A percentile compares a stretch with the other conserved stretches of the same genome.
These are phyloP conservation scores for Kuraishia ogatae DNA, from an alignment of 805 yeast genomes.

Conservation along the genomic window DNA sequence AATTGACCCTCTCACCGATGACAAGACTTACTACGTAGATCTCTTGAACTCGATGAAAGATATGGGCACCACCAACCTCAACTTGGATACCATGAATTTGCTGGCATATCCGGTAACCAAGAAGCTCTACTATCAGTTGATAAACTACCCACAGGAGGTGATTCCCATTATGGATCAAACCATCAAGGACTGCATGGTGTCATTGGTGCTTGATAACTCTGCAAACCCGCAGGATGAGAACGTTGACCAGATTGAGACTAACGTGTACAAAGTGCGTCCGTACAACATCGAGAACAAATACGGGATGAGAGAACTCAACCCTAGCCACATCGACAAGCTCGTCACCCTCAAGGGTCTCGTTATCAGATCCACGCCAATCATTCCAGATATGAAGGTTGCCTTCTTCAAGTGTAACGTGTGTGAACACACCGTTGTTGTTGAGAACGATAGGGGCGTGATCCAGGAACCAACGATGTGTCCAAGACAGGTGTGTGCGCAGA, in stretches of 20 bases:
- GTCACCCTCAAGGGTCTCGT: constrained; percentile 89
- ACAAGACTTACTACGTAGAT: constrained; percentile 64
- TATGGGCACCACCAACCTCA: constrained; percentile 73
- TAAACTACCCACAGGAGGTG: constrained; percentile 93
- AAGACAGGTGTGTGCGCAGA: constrained; percentile 73
- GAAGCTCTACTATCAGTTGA: constrained; percentile 75
- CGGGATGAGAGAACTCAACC: constrained; percentile 91
- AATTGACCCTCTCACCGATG: constrained; percentile 30
- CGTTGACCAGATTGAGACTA: constrained; percentile 65
- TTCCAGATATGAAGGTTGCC: constrained; percentile 97
- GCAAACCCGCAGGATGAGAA: constrained; percentile 34
- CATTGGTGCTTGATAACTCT: constrained; percentile 49
- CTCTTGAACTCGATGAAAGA: constrained; percentile 67
- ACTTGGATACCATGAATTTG: constrained; percentile 76
- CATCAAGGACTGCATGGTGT: constrained; percentile 80
- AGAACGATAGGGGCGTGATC: constrained; percentile 89
- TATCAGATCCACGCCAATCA: constrained; percentile 78
- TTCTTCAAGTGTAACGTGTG: constrained; percentile 94
- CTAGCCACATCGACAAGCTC: constrained; percentile 88
- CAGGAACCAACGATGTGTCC: constrained; percentile 93
- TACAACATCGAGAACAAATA: constrained; percentile 62
- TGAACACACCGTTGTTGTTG: constrained; percentile 85
- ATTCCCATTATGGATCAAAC: constrained; percentile 98
- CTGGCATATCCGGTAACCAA: constrained; percentile 67
- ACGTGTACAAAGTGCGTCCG: constrained; percentile 82